These are phyloP conservation scores for Ophiostoma ulmi DNA, from an alignment of 2,329 filamentous ascomycete genomes.

Conservation along the genomic window DNA sequence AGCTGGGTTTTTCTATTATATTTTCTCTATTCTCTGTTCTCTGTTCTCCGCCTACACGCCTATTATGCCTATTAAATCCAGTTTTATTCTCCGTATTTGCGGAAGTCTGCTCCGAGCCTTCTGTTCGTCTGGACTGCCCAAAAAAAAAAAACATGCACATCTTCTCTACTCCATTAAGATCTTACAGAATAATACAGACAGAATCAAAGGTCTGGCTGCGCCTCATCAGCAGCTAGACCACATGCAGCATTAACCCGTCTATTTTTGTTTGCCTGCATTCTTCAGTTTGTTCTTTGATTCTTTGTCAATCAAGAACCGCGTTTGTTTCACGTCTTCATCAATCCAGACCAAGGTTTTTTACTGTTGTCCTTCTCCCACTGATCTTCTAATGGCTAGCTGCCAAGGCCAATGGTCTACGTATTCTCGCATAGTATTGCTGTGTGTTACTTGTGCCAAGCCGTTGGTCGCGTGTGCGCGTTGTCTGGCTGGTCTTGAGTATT, in stretches of 20 bases:
- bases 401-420: no score
- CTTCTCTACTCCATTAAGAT: background rate
- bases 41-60: background rate
- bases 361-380: no score
- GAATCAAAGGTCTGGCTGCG: constrained; percentile 1
- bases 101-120: no score
- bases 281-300: background rate
- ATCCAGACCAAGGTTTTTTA: no score
- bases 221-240: background rate
- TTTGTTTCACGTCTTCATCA: background rate
- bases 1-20: background rate
- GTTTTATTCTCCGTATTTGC: no score
- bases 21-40: background rate
- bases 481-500: no score
- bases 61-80: no score
- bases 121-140: no score
- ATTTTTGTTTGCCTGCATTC: background rate
- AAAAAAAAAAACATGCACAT: background rate
- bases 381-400: no score
- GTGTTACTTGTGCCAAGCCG: no score
- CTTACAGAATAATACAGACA: background rate
- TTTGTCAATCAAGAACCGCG: background rate
- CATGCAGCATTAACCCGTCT: background rate
- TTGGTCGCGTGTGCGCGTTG: no score
- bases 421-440: no score